Percentiles rank a stretch among this genome's conserved stretches.
Conservation (phyloP, 768 basidiomycete genomes). For the Macrocybe gigantea region DNA sequence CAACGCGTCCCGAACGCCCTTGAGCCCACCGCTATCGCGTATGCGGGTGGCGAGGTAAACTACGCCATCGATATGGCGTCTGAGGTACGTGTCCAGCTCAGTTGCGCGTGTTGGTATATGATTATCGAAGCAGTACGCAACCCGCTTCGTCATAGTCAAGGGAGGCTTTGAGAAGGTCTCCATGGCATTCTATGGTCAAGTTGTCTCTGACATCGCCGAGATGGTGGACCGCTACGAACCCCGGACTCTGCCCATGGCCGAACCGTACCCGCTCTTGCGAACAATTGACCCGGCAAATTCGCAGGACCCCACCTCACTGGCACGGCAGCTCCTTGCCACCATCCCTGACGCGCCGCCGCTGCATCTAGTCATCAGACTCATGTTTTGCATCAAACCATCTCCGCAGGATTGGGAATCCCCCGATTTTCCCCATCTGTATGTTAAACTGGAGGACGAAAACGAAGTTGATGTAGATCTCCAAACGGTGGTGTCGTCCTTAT, state of each 20-base stretch:
- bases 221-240: constrained; percentile 32
- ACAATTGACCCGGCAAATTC: constrained; percentile 57
- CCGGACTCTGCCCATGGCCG: constrained; percentile 25
- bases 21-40: constrained; percentile 65
- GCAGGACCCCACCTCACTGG: constrained; percentile 55
- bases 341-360: constrained; percentile 61
- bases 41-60: constrained; percentile 62
- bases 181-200: constrained; percentile 55
- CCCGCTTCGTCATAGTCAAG: constrained; percentile 75
- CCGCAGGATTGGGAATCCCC: constrained; percentile 78
- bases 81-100: constrained; percentile 40
- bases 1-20: constrained; percentile 66
- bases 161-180: constrained; percentile 67
- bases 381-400: constrained; percentile 75
- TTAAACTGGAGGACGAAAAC: constrained; percentile 48
- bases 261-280: constrained; percentile 36
- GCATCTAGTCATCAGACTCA: constrained; percentile 58
- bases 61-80: constrained; percentile 65
- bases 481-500: constrained; percentile 44
- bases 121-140: constrained; percentile 45
- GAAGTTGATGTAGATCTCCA: constrained; percentile 52
- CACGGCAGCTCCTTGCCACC: constrained; percentile 53
- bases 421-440: constrained; percentile 65
- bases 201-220: constrained; percentile 38
- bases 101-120: background rate